A percentile compares a stretch with the other conserved stretches of the same genome.
Conservation (phyloP, 2,329 filamentous ascomycete species). For the Ceratocystis cacaofunesta region DNA sequence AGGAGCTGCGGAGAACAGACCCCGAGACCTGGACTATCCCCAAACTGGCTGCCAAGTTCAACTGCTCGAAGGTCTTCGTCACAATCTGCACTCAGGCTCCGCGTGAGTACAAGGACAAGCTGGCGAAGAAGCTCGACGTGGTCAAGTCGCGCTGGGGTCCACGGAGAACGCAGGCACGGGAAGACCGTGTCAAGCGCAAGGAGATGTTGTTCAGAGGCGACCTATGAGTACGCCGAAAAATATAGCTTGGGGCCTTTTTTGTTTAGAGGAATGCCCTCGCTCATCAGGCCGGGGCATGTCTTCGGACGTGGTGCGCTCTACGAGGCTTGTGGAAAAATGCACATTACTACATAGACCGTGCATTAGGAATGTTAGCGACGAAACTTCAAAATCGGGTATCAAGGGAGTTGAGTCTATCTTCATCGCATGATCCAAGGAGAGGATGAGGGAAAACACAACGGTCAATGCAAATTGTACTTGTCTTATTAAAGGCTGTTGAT, state of each 20-base stretch:
- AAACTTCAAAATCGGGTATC: background rate
- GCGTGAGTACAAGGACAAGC: conserved; percentile 32
- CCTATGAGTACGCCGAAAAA: conserved; percentile 27
- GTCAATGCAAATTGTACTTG: background rate
- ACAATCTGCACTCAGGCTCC: conserved; percentile 41
- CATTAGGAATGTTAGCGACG: background rate
- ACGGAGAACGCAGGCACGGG: conserved; percentile 37
- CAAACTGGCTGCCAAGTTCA: conserved; percentile 38
- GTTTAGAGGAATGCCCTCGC: background rate
- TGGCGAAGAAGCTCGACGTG: conserved; percentile 32
- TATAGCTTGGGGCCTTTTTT: background rate
- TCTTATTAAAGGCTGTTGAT: conserved; percentile 1
- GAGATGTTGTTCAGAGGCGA: conserved; percentile 38
- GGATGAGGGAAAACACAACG: background rate
- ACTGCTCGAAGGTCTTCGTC: conserved; percentile 42
- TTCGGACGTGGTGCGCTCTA: background rate
- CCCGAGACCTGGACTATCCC: conserved; percentile 41
- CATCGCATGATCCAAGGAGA: background rate
- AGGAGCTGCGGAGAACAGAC: conserved; percentile 36
- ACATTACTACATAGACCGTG: conserved; percentile 11
- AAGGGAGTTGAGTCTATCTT: background rate
- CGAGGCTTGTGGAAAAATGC: conserved; percentile 9
- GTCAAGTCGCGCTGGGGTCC: conserved; percentile 44
- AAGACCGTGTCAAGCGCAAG: conserved; percentile 40
- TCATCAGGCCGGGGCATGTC: background rate